Evolutionary conservation across 177 flowering plant genomes (phyloP), one percentile per base, ranked within the genome.

Genomic region (Vitis hybrid): DNA sequence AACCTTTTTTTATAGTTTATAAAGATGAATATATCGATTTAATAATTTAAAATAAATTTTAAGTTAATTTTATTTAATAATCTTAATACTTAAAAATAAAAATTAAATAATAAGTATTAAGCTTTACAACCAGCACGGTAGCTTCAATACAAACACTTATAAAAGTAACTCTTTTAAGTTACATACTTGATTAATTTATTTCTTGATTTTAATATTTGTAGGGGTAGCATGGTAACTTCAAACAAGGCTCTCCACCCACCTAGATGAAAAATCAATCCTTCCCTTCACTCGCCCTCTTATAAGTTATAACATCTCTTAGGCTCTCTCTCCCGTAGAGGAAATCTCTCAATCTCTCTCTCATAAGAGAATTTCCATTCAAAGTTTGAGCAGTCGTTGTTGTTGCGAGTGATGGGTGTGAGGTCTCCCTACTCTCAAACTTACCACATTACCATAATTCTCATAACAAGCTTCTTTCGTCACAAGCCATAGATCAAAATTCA

Each of bases 381-480:
- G 45, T 34, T 34, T 34, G 45, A 6, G 45, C 45, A 34, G 45
- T 34, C 45, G 6, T 39, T 49, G 17, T 14, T 10, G 4, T 39
- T 18, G 32, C 19, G 60, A 56, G 60, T 75, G 57, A 74, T 68
- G 73, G 70, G 70, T 60, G 17, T 70, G 67, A 70, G 56, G 67
- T 66, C 67, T 62, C 54, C 59, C 3, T 51, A 45, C 75, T 73
- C 68, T 10, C 72, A 62, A 2, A 32, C 45, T 58, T 70, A 59
- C 62, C 75, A 59, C 77, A 67, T 67, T 60, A 56, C 70, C 48
- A 56, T 66, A 17, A 61, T 70, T 50, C 69, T 67, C 68, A 66
- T 11, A 56, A 52, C 75, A 26, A 64, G 72, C 56, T 78, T 71
- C 63, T 74, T 74, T 17, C 68, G 74, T 4, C 80, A 67, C 45